A percentile compares a stretch with the other conserved stretches of the same genome.
Conservation (phyloP, 306 rosid genomes). For the Vigna trinervia region DNA sequence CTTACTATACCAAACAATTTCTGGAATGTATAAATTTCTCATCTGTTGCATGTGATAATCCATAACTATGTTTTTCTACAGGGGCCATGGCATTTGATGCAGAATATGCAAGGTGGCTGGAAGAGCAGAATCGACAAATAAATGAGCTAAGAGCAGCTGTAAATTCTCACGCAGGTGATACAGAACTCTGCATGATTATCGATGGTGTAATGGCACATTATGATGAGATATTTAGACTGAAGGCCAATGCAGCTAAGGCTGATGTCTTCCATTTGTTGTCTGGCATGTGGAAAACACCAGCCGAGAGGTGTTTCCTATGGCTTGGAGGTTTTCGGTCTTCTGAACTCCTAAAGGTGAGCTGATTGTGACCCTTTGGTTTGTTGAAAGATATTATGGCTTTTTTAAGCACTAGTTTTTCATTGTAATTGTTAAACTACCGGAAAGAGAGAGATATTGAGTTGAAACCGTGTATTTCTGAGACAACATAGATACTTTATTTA, state of each 20-base stretch:
- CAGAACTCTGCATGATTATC: constrained; percentile 91
- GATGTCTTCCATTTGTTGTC: constrained; percentile 97
- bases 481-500: too few species aligned
- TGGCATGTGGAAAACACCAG: constrained; percentile 99
- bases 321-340: constrained; percentile 98
- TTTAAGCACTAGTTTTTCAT: not conserved
- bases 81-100: constrained; percentile 95
- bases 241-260: constrained; percentile 84
- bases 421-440: too few species aligned
- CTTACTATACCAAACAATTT: constrained; percentile 21
- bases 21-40: constrained; percentile 21
- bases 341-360: constrained; percentile 88
- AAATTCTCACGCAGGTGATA: constrained; percentile 92
- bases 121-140: constrained; percentile 88
- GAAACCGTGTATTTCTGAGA: too few species aligned
- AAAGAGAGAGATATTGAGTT: too few species aligned
- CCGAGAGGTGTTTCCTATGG: constrained; percentile 97
- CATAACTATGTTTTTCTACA: constrained; percentile 49
- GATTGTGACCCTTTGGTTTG: constrained; percentile 11
- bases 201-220: constrained; percentile 85
- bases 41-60: constrained; percentile 25
- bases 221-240: constrained; percentile 85
- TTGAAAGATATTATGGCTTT: constrained; percentile 12
- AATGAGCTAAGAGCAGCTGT: constrained; percentile 96
- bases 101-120: constrained; percentile 93